Conservation (phyloP, 2,329 filamentous ascomycete genomes). For the Sarocladium oryzae region DNA sequence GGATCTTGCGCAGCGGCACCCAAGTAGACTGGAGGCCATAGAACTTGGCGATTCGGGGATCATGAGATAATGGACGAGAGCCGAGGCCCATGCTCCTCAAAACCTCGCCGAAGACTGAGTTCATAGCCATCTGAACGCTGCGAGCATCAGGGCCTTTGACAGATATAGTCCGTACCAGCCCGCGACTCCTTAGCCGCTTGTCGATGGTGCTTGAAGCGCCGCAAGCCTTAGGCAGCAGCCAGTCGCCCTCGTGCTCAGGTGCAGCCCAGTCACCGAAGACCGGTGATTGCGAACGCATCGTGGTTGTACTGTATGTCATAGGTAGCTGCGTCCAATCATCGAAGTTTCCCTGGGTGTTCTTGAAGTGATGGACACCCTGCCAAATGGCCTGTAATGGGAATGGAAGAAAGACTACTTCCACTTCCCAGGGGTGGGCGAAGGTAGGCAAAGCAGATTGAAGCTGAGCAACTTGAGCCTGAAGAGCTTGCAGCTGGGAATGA, state of each 20-base stretch:
- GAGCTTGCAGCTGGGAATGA: conserved; percentile 40
- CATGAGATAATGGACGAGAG: conserved; percentile 20
- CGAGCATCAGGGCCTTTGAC: conserved; percentile 58
- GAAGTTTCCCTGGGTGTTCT: conserved; percentile 27
- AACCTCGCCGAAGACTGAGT: conserved; percentile 53
- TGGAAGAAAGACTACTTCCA: conserved; percentile 71
- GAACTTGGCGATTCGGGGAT: conserved; percentile 33
- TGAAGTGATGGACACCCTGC: conserved; percentile 44
- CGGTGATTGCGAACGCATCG: conserved; percentile 41
- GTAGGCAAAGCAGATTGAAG: conserved; percentile 60
- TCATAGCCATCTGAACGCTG: conserved; percentile 60
- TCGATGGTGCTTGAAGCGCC: conserved; percentile 56
- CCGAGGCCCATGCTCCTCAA: conserved; percentile 37
- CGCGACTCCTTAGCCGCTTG: conserved; percentile 66
- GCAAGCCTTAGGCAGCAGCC: conserved; percentile 64
- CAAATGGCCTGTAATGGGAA: conserved; percentile 55
- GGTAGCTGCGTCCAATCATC: conserved; percentile 53
- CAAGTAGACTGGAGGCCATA: conserved; percentile 61
- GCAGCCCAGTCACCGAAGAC: conserved; percentile 39
- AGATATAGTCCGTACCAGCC: conserved; percentile 58
- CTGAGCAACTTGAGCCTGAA: conserved; percentile 45
- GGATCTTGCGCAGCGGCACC: conserved; percentile 70
- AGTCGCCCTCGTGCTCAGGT: conserved; percentile 44
- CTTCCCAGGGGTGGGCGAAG: conserved; percentile 57
- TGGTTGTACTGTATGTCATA: conserved; percentile 37